Evolutionary conservation across 257 asterid species (phyloP), one percentile per base, ranked within the genome.

Genomic region (Jacaranda copaia): DNA sequence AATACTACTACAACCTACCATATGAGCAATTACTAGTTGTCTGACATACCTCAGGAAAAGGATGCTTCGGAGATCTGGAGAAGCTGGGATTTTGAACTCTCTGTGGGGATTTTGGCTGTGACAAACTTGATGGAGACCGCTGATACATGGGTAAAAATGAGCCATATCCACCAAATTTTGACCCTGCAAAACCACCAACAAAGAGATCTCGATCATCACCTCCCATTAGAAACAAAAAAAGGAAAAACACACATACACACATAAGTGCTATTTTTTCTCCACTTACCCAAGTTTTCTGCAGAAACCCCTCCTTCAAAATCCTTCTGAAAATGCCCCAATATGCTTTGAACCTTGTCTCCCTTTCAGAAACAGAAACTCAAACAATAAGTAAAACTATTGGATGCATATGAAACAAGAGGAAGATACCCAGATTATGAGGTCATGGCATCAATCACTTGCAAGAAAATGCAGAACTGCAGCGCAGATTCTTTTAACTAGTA

Each of bases 101-200:
- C 57, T 73, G 76, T 62, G 96, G 91, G 74, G 93, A 81, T 87
- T 85, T 89, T 70, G 89, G 92, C 67, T 87, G 94, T 49, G 87
- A 79, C 83, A 76, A 72, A 73, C 83, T 81, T 36, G 90, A 80
- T 80, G 98, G 97, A 19, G 97, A 91, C 55, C 97, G 96, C 75
- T 88, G 97, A 68, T 87, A 63, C 39, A 84, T 86, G 71, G 96
- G 97, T 67, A 95, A 82, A 81, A 95, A 95, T 0, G 99, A 91
- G 76, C 98, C 99, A 77, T 95, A 95, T 49, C 90, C 98, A 82
- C 99, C 99, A 86, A 59, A 95, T 81, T 84, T 91, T 72, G 98
- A 81, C 81, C 99, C 99, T 95, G 88, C 61, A 39, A 83, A 80
- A 75, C 60, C 71, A 82, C 67, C 75, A 72, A 74, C 2, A 78